Base-by-base conservation (phyloP, 306 rosid genomes). In the Castanopsis chinensis region DNA sequence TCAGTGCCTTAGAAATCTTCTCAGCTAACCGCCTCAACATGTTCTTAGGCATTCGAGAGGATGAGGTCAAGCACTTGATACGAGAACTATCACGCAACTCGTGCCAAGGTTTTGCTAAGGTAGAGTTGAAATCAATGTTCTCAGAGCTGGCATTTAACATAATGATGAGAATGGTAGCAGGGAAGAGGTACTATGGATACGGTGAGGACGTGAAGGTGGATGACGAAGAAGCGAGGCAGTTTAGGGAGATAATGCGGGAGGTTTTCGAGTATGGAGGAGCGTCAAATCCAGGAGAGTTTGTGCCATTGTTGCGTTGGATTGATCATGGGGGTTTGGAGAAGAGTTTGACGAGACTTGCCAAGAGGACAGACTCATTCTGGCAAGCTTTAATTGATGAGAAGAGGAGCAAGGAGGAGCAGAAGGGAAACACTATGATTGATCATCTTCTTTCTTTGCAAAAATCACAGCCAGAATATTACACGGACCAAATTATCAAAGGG, bases 131-230 rank as follows among this genome's bases (percentile, higher is more conserved):
- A 21, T 23, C 90, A 0, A 30, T 60, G 81, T 78, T 93, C 27
- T 8, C 83, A 0, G 88, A 87, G 41, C 69, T 93, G 5, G 82
- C 94, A 1, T 93, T 87, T 55, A 93, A 91, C 83, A 84, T 78
- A 7, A 71, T 87, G 32, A 87, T 89, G 91, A 88, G 84, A 52
- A 93, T 91, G 94, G 89, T 85, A 13, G 88, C 92, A 0, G 98
- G 94, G 1, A 91, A 93, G 79, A 83, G 98, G 64, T 91, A 87
- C 32, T 89, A 76, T 17, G 97, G 91, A 1, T 49, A 49, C 4
- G 53, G 53, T 10, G 80, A 83, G 0, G 82, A 37, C 2, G 83
- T 72, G 4, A 70, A 78, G 41, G 45, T 41, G 45, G 64, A 79
- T 11, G 82, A 79, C 65, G 81, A 82, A 25, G 94, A 91, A 43